phyloP scores from a whole-genome alignment of 1,139 yeast genomes.

The Zhuliangozyma parablackwelliae region DNA sequence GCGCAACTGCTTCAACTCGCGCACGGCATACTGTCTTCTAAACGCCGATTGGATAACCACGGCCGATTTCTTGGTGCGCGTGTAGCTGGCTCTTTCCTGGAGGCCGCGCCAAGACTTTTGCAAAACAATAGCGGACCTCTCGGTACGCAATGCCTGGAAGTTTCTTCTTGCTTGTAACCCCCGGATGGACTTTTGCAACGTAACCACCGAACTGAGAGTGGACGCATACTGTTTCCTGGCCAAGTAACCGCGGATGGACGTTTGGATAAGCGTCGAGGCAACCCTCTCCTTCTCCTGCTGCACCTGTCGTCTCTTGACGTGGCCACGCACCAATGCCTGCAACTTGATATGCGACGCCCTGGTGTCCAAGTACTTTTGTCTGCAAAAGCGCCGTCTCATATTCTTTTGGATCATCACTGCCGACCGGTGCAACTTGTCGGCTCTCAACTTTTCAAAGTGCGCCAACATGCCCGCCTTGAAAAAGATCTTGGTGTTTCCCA shows the following conservation, averaged over 20 bases:
- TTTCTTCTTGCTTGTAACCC: slow-evolving; percentile 57
- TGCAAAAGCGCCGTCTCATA: slow-evolving; percentile 62
- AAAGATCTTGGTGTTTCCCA: slow-evolving; percentile 86
- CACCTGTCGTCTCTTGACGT: slow-evolving; percentile 52
- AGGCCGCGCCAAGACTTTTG: slow-evolving; percentile 68
- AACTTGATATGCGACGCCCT: slow-evolving; percentile 50
- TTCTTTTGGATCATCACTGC: slow-evolving; percentile 87
- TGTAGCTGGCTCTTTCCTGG: slow-evolving; percentile 43
- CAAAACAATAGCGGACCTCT: slow-evolving; percentile 61
- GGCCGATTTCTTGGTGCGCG: slow-evolving; percentile 46
- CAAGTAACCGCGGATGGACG: slow-evolving; percentile 60
- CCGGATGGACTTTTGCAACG: slow-evolving; percentile 66
- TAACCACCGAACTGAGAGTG: slow-evolving; percentile 49
- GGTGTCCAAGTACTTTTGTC: slow-evolving; percentile 55
- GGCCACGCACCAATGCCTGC: slow-evolving; percentile 67
- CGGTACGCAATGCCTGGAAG: slow-evolving; percentile 44
- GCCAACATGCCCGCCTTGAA: slow-evolving; percentile 97
- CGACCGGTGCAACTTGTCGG: slow-evolving; percentile 70
- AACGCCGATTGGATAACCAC: slow-evolving; percentile 72
- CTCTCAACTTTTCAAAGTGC: slow-evolving; percentile 78
- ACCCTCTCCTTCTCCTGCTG: slow-evolving; percentile 53
- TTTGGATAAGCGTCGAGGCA: slow-evolving; percentile 74
- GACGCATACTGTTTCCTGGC: slow-evolving; percentile 45
- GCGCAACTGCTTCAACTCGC: slow-evolving; percentile 59
- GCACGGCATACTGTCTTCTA: slow-evolving; percentile 71